phyloP scores from a whole-genome alignment of 2,329 filamentous ascomycete species.

The Trichoderma sp. region DNA sequence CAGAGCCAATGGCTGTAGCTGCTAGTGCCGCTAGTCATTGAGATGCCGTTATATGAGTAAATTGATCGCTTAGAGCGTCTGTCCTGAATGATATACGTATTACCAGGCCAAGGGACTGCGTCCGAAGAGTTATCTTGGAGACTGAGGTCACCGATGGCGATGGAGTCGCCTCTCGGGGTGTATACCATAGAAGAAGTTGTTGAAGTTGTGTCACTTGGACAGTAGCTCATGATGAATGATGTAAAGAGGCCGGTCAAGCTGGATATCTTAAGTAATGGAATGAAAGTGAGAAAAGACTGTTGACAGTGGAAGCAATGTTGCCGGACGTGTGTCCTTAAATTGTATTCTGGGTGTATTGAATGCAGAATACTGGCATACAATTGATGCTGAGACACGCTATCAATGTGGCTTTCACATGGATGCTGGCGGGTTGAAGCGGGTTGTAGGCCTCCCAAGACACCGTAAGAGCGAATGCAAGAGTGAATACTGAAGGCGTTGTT shows the following conservation, averaged over 20 bases:
- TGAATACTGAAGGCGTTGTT: not conserved
- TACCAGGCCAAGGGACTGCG: not conserved
- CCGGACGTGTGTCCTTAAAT: not conserved
- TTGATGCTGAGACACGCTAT: not conserved
- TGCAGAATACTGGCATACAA: rapidly evolving
- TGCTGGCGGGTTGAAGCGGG: not conserved
- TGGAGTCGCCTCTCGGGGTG: not conserved
- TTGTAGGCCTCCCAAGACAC: not conserved
- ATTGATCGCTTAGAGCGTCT: no score
- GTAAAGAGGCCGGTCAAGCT: no score
- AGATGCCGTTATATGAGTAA: no score
- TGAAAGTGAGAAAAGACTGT: no score
- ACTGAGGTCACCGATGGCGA: not conserved
- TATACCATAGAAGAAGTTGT: not conserved
- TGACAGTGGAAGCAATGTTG: no score
- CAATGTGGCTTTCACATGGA: not conserved
- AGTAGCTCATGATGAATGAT: not conserved
- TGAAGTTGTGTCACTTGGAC: no score
- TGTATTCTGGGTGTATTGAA: rapidly evolving
- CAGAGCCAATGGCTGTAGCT: no score
- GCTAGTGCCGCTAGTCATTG: no score
- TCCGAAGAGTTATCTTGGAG: not conserved
- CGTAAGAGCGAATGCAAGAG: not conserved
- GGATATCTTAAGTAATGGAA: not conserved
- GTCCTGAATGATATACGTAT: not conserved